Percentiles rank a stretch among this genome's conserved stretches.
Conservation (phyloP, 257 asterid genomes). For the Solanum rostratum region DNA sequence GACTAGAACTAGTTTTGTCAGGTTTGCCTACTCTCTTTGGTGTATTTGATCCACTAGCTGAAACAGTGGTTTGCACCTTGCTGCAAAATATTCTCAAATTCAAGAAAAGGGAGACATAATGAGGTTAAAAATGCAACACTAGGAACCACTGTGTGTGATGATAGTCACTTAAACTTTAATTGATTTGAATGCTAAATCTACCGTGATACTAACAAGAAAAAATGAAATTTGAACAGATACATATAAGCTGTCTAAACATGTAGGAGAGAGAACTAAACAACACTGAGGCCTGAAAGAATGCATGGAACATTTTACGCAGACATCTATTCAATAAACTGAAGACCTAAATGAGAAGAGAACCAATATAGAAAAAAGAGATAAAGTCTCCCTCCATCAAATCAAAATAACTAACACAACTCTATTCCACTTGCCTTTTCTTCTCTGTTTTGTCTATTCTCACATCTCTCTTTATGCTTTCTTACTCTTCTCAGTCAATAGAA, state of each 20-base stretch:
- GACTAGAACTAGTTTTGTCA: slow-evolving; percentile 31
- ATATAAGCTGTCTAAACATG: background rate
- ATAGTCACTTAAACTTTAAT: background rate
- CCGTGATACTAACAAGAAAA: background rate
- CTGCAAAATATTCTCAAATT: slow-evolving; percentile 22
- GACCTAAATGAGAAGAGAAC: background rate
- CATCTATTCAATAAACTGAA: background rate
- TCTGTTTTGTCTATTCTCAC: background rate
- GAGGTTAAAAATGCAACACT: background rate
- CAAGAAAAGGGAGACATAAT: background rate
- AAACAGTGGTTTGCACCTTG: slow-evolving; percentile 32
- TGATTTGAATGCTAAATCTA: background rate
- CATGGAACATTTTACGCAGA: background rate
- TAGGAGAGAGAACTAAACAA: background rate
- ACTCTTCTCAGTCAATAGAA: background rate
- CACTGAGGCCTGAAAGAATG: background rate
- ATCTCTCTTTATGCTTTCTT: background rate
- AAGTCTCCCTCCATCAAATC: background rate
- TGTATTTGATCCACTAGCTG: slow-evolving; percentile 26
- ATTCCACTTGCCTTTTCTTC: background rate
- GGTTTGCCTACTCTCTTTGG: slow-evolving; percentile 20
- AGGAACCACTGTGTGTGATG: background rate
- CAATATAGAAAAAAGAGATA: background rate
- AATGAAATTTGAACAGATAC: background rate
- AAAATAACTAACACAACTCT: background rate